These are phyloP conservation scores for Ceratobasidium sp. DNA, from an alignment of 1,284 basidiomycete genomes.

Conservation along the genomic window DNA sequence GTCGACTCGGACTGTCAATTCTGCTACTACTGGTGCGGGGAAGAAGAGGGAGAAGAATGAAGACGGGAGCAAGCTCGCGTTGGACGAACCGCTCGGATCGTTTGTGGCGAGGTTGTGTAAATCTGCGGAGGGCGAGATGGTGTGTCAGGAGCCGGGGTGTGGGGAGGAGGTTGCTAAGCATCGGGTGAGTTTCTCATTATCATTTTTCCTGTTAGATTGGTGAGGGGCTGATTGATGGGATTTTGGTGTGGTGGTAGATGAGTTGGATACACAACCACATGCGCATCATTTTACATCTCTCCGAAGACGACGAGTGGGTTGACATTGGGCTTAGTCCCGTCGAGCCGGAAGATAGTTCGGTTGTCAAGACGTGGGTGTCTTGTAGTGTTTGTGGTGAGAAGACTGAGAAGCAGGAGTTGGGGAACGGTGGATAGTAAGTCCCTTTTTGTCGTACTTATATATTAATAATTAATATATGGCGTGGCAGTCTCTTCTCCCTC, in stretches of 20 bases:
- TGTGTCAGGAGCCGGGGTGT: constrained; percentile 59
- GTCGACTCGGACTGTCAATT: not conserved
- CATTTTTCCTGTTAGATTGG: too few species aligned
- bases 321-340: constrained; percentile 33
- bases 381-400: constrained; percentile 67
- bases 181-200: constrained; percentile 21
- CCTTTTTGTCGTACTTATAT: constrained; percentile 12
- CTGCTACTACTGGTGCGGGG: not conserved
- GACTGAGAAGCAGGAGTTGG: constrained; percentile 61
- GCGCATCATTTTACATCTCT: constrained; percentile 6
- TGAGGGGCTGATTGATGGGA: too few species aligned
- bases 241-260: not conserved
- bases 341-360: constrained; percentile 48
- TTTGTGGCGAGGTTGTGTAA: constrained; percentile 47
- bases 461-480: too few species aligned
- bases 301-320: constrained; percentile 43
- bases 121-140: constrained; percentile 54
- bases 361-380: constrained; percentile 67
- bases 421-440: constrained; percentile 71
- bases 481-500: constrained; percentile 71
- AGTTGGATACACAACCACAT: constrained; percentile 42
- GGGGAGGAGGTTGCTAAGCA: constrained; percentile 36
- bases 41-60: constrained; percentile 4
- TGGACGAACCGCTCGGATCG: constrained; percentile 36
- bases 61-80: constrained; percentile 33